Conservation (phyloP, 768 basidiomycete genomes). For the Kwoniella sp. region DNA sequence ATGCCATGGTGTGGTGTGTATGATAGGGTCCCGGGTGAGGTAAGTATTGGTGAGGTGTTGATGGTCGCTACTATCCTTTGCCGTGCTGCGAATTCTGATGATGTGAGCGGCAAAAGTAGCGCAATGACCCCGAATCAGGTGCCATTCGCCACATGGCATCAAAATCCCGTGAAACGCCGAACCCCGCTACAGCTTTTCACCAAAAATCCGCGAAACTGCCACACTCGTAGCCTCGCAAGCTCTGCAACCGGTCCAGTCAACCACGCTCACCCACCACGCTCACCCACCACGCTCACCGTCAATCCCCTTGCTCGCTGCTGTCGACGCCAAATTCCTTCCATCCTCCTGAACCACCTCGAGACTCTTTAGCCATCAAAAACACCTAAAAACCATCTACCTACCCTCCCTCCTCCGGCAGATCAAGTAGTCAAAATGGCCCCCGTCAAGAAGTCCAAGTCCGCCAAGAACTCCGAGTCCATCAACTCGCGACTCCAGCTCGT, state of each 20-base stretch:
- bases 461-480: conserved; percentile 92
- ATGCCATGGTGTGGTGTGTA: conserved; percentile 46
- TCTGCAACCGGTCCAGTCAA: neutral
- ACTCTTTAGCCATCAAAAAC: conserved; percentile 7
- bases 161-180: conserved; percentile 6
- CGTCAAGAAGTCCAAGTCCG: conserved; percentile 87
- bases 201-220: conserved; percentile 20
- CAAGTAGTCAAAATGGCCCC: conserved; percentile 66
- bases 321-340: neutral
- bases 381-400: neutral
- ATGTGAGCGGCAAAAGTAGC: neutral
- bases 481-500: conserved; percentile 82
- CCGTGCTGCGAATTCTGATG: too few species aligned
- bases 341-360: neutral
- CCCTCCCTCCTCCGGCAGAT: conserved; percentile 4
- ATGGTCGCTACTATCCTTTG: neutral
- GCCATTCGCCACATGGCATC: conserved; percentile 9
- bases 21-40: too few species aligned
- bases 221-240: conserved; percentile 4
- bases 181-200: too few species aligned
- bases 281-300: neutral
- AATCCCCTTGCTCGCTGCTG: conserved; percentile 2
- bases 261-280: neutral
- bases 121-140: neutral
- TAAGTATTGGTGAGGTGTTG: neutral